Evolutionary conservation across 1,139 yeast species (phyloP).

Genomic region (Sugiyamaella pinicola): DNA sequence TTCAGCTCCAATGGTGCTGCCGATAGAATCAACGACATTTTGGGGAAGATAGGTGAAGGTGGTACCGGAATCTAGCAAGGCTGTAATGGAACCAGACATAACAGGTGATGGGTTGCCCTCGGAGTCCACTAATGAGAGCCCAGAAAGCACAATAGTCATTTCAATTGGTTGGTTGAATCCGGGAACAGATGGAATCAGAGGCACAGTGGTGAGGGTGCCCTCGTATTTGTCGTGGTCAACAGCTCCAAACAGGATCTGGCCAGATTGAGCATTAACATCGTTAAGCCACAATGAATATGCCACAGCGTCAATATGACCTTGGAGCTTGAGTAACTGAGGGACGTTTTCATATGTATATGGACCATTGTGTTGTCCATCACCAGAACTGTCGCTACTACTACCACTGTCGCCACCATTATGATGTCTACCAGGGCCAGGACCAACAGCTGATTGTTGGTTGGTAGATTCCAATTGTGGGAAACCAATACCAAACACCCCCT

Average conservation of each 20-base stretch:
- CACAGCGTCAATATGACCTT: conserved; percentile 46
- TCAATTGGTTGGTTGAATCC: conserved; percentile 28
- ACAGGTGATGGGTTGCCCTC: conserved; percentile 19
- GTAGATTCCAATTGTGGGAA: conserved; percentile 47
- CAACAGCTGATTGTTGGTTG: conserved; percentile 41
- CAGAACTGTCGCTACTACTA: neutral
- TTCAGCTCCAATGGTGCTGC: conserved; percentile 34
- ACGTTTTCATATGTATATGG: conserved; percentile 33
- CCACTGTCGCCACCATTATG: conserved; percentile 2
- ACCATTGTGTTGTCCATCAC: neutral
- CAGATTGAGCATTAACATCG: conserved; percentile 45
- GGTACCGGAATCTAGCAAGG: conserved; percentile 44
- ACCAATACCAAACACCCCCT: conserved; percentile 60
- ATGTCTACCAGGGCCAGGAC: conserved; percentile 3
- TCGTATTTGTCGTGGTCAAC: conserved; percentile 56
- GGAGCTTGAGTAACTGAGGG: conserved; percentile 46
- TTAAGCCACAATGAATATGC: conserved; percentile 60
- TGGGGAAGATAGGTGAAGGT: conserved; percentile 40
- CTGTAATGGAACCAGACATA: conserved; percentile 26
- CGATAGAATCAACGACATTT: conserved; percentile 28
- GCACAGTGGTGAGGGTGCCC: conserved; percentile 44
- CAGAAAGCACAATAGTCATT: conserved; percentile 29
- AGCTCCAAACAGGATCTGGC: conserved; percentile 60
- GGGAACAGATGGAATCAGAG: conserved; percentile 26
- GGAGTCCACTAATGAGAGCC: conserved; percentile 22